These are phyloP conservation scores for Saccharomycopsis javanensis DNA, from an alignment of 805 yeast species.

Conservation along the genomic window DNA sequence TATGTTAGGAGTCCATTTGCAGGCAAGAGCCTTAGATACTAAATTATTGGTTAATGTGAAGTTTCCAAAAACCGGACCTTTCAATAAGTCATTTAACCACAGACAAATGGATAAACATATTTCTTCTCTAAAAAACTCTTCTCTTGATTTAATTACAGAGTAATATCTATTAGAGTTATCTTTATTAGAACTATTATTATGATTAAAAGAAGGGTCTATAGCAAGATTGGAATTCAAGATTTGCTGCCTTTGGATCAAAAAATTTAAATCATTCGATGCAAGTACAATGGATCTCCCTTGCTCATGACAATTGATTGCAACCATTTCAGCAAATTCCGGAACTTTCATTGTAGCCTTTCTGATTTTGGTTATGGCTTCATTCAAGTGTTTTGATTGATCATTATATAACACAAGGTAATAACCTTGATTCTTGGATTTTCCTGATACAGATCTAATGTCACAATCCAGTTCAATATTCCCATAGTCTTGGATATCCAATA, in stretches of 20 bases:
- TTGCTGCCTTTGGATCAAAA: slow-evolving; percentile 45
- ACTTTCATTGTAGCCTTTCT: slow-evolving; percentile 54
- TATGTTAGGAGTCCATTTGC: slow-evolving; percentile 53
- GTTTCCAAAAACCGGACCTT: slow-evolving; percentile 42
- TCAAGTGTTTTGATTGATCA: slow-evolving; percentile 66
- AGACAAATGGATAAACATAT: slow-evolving; percentile 61
- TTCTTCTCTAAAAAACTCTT: slow-evolving; percentile 72
- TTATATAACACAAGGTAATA: slow-evolving; percentile 60
- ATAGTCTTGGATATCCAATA: slow-evolving; percentile 36
- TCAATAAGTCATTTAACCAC: slow-evolving; percentile 57
- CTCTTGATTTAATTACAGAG: slow-evolving; percentile 51
- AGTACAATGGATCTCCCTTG: slow-evolving; percentile 65
- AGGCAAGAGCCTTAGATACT: slow-evolving; percentile 48
- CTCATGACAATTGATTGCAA: slow-evolving; percentile 50
- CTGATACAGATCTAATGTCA: slow-evolving; percentile 37
- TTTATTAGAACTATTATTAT: not conserved
- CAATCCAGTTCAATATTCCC: slow-evolving; percentile 24
- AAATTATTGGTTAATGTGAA: slow-evolving; percentile 38
- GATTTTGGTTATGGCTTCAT: slow-evolving; percentile 63
- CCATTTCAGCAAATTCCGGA: slow-evolving; percentile 60
- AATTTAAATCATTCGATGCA: slow-evolving; percentile 41
- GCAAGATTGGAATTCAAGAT: slow-evolving; percentile 33
- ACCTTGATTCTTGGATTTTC: slow-evolving; percentile 22
- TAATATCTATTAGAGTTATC: slow-evolving; percentile 45
- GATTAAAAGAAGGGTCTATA: not conserved